phyloP scores from a whole-genome alignment of 2,329 filamentous ascomycete species.

The Exophiala spinifera region DNA sequence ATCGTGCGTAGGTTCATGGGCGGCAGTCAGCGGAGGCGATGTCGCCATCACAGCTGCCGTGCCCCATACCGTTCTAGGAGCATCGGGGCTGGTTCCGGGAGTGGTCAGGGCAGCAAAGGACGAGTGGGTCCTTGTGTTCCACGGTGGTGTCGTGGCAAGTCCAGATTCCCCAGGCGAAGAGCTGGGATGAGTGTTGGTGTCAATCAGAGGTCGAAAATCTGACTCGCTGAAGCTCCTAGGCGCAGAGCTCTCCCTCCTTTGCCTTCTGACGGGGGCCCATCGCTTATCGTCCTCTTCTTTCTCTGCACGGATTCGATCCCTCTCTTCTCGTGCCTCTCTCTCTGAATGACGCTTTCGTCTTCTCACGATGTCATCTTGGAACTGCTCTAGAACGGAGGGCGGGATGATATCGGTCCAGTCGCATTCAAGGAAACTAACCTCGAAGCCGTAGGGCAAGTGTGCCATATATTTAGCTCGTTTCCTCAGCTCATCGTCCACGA shows the following conservation, averaged over 20 bases:
- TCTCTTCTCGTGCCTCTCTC: slow-evolving; percentile 81
- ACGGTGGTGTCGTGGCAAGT: slow-evolving; percentile 43
- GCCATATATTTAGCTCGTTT: slow-evolving; percentile 82
- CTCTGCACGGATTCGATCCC: slow-evolving; percentile 77
- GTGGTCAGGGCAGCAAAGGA: slow-evolving; percentile 61
- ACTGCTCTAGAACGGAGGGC: slow-evolving; percentile 69
- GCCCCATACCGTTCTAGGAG: slow-evolving; percentile 85
- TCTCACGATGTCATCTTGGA: slow-evolving; percentile 71
- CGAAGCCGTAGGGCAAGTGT: slow-evolving; percentile 84
- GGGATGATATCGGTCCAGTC: slow-evolving; percentile 91
- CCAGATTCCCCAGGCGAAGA: slow-evolving; percentile 31
- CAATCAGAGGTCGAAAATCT: slow-evolving; percentile 64
- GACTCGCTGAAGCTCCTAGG: slow-evolving; percentile 54
- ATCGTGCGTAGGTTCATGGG: slow-evolving; percentile 47
- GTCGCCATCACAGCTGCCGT: slow-evolving; percentile 66
- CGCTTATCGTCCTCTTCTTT: slow-evolving; percentile 69
- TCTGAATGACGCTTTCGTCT: slow-evolving; percentile 74
- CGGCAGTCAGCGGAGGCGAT: slow-evolving; percentile 48
- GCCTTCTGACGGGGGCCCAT: slow-evolving; percentile 65
- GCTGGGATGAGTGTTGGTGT: slow-evolving; percentile 30
- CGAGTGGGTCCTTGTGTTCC: slow-evolving; percentile 36
- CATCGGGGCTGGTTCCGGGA: slow-evolving; percentile 76
- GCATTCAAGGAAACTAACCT: slow-evolving; percentile 87
- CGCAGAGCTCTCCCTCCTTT: slow-evolving; percentile 48
- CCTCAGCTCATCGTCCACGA: slow-evolving; percentile 79